Evolutionary conservation across 2,329 filamentous ascomycete genomes (phyloP), one percentile per base, ranked within the genome.

Genomic region (Hypoxylon sp.): DNA sequence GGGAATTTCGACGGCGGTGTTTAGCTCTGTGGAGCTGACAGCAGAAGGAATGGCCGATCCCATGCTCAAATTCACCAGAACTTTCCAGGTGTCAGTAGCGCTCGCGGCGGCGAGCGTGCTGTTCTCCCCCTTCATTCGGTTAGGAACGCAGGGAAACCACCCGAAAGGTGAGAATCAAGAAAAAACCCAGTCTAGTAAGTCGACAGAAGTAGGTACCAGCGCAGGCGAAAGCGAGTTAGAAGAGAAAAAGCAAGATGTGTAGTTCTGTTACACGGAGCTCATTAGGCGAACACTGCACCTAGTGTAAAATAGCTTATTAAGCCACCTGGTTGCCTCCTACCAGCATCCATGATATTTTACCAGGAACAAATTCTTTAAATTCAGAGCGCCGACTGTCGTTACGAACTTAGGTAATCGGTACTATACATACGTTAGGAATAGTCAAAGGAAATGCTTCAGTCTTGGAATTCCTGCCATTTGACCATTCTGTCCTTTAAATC

Each of bases 1-100:
- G 59, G 88, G 88, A 0, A 84, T 91, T 53, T 84, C 87, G 2
- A 91, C 89, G 0, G 88, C 89, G 0, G 82, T 90, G 6, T 90
- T 86, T 72, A 85, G 84, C 69, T 84, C 83, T 0, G 82, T 85
- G 55, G 82, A 84, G 35, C 70, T 68, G 17, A 76, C 74, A 2
- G 48, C 75, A 3, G 72, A 71, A 31, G 73, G 75, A 59, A 76
- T 79, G 9, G 76, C 77, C 13, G 81, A 87, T 58, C 73, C 76
- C 0, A 82, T 83, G 47, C 78, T 85, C 61, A 84, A 86, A 6
- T 89, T 85, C 70, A 81, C 83, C 3, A 82, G 83, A 8, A 82
- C 82, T 0, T 88, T 87, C 68, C 84, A 86, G 80, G 85, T 85
- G 17, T 79, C 82, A 0, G 76, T 84, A 2, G 83, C 80, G 0